These are phyloP conservation scores for Infundibulicybe gibba DNA, from an alignment of 768 basidiomycete species.

Conservation along the genomic window DNA sequence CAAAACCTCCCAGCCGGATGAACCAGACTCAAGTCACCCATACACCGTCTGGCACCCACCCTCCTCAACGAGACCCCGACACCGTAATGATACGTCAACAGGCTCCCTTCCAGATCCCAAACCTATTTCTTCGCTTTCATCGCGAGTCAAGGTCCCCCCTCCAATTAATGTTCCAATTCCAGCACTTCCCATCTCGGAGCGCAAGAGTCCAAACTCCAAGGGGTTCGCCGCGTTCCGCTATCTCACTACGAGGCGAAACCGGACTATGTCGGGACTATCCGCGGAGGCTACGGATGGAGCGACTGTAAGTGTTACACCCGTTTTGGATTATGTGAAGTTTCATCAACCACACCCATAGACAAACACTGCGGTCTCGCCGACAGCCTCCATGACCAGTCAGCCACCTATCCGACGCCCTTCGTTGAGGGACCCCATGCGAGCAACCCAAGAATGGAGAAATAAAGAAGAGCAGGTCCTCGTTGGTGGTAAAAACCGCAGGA, in stretches of 20 bases:
- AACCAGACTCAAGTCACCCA: conserved; percentile 16
- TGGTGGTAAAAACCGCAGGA: conserved; percentile 33
- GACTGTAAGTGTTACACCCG: conserved; percentile 47
- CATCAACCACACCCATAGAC: conserved; percentile 32
- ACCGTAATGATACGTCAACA: background rate
- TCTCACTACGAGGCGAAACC: conserved; percentile 51
- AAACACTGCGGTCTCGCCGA: conserved; percentile 74
- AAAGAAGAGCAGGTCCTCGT: conserved; percentile 49
- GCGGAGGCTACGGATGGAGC: conserved; percentile 79
- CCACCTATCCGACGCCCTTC: conserved; percentile 50
- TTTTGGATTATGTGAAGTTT: conserved; percentile 2
- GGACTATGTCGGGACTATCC: conserved; percentile 70
- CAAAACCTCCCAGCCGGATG: conserved; percentile 13
- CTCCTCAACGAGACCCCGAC: too few species aligned
- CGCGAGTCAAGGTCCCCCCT: conserved; percentile 9
- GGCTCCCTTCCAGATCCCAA: conserved; percentile 1
- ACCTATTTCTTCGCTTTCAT: conserved; percentile 5
- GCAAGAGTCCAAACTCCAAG: conserved; percentile 38
- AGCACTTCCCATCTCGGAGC: conserved; percentile 24
- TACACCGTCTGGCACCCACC: conserved; percentile 13
- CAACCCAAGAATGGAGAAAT: conserved; percentile 71
- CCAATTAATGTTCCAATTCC: conserved; percentile 25
- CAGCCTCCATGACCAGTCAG: conserved; percentile 63
- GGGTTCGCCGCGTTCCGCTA: conserved; percentile 65
- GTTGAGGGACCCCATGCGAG: conserved; percentile 57